phyloP scores from a whole-genome alignment of 371 early-diverging fungal species.

The Rhizopus delemar region DNA sequence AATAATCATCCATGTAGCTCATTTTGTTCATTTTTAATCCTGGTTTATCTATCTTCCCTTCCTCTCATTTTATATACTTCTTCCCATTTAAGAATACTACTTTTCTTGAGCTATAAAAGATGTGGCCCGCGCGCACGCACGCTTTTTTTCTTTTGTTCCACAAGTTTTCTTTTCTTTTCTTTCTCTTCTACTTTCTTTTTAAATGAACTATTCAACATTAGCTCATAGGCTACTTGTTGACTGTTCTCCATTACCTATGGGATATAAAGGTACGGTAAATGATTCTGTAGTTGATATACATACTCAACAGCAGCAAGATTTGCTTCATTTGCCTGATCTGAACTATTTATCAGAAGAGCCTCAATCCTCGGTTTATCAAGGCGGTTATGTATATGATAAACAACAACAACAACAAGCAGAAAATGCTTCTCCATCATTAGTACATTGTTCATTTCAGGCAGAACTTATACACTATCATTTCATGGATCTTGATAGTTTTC shows the following conservation, averaged over 20 bases:
- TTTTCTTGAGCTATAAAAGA: too few species aligned
- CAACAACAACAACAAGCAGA: not conserved
- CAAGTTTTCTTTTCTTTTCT: too few species aligned
- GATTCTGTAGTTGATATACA: conserved; percentile 16
- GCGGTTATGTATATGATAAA: not conserved
- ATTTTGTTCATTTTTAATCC: too few species aligned
- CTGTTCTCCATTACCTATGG: conserved; percentile 13
- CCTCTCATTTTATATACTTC: too few species aligned
- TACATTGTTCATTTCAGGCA: not conserved
- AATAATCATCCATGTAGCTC: too few species aligned
- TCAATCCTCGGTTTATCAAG: not conserved
- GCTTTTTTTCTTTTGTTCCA: too few species aligned
- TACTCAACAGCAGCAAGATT: conserved; percentile 9
- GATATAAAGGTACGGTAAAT: conserved; percentile 15
- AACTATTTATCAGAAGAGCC: conserved; percentile 13
- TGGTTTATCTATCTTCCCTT: too few species aligned
- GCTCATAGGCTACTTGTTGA: conserved; percentile 1
- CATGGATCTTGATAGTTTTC: too few species aligned
- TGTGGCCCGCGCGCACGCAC: too few species aligned
- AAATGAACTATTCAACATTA: conserved; percentile 5
- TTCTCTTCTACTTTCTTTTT: not conserved
- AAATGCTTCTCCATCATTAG: not conserved
- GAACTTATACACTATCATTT: not conserved
- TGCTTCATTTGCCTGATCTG: not conserved
- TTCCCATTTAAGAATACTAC: too few species aligned